Conservation (phyloP, 495 filamentous ascomycete genomes). For the Hyphodiscus hymeniophilus region DNA sequence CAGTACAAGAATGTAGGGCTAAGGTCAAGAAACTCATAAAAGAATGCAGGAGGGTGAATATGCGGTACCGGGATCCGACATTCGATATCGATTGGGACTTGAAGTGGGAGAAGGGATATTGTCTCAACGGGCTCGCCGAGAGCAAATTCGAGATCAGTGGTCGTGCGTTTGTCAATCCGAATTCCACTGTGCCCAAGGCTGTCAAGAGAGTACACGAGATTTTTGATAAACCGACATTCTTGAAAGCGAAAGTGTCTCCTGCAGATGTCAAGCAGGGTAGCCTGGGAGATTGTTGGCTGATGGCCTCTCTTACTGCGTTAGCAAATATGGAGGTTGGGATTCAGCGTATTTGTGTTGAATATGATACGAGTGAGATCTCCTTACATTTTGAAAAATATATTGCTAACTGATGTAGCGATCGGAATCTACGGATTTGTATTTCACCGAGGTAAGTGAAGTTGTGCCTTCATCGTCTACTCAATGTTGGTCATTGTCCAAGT, state of each 20-base stretch:
- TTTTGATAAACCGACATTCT: slow-evolving; percentile 82
- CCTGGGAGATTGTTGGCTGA: slow-evolving; percentile 86
- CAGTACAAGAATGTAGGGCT: slow-evolving; percentile 55
- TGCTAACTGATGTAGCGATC: slow-evolving; percentile 32
- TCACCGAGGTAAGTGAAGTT: slow-evolving; percentile 40
- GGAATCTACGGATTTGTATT: slow-evolving; percentile 97
- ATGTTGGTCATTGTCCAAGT: too few relatives aligned
- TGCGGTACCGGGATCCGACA: slow-evolving; percentile 83
- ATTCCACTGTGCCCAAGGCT: slow-evolving; percentile 36
- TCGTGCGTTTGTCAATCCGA: slow-evolving; percentile 11
- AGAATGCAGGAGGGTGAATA: slow-evolving; percentile 78
- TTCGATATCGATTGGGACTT: slow-evolving; percentile 66
- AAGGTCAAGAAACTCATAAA: slow-evolving; percentile 76
- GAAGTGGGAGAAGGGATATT: slow-evolving; percentile 39
- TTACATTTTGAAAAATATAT: neutral
- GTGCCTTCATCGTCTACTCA: too few relatives aligned
- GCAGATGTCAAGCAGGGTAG: slow-evolving; percentile 75
- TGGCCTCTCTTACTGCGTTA: slow-evolving; percentile 56
- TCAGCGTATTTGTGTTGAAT: slow-evolving; percentile 76
- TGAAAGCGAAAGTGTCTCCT: slow-evolving; percentile 71
- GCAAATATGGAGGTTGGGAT: slow-evolving; percentile 69
- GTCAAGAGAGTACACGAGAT: slow-evolving; percentile 74
- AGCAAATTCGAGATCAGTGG: slow-evolving; percentile 16
- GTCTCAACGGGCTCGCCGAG: slow-evolving; percentile 51
- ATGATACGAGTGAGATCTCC: slow-evolving; percentile 44